Conservation (phyloP, 768 basidiomycete genomes). For the Hydnomerulius pinastri region DNA sequence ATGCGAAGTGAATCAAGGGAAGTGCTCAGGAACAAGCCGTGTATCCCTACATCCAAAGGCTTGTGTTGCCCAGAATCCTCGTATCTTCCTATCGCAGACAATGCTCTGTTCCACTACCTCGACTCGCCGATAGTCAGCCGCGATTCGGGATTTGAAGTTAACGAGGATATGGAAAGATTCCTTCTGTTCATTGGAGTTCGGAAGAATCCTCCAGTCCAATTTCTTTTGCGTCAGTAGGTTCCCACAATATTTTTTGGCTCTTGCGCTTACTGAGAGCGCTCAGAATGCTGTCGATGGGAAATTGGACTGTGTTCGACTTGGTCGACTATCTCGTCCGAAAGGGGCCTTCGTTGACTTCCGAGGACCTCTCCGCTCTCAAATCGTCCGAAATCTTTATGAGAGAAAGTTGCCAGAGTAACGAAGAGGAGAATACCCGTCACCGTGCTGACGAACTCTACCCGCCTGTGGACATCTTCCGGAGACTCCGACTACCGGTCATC, state of each 20-base stretch:
- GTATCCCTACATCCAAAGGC: conserved; percentile 54
- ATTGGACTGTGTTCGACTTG: conserved; percentile 7
- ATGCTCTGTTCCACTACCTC: conserved; percentile 70
- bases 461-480: conserved; percentile 65
- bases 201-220: neutral
- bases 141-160: neutral
- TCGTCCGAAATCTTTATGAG: conserved; percentile 46
- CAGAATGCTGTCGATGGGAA: conserved; percentile 6
- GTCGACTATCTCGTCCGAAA: conserved; percentile 6
- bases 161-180: neutral
- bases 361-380: neutral
- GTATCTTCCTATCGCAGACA: conserved; percentile 79
- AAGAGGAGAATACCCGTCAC: conserved; percentile 43
- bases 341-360: neutral
- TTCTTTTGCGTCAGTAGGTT: neutral
- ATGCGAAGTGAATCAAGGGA: conserved; percentile 40
- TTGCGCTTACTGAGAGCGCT: neutral
- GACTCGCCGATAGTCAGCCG: neutral
- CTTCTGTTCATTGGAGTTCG: neutral
- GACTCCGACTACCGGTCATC: conserved; percentile 73
- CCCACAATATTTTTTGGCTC: neutral
- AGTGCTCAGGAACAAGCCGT: conserved; percentile 41
- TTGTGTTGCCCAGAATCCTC: conserved; percentile 66
- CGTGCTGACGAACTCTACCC: conserved; percentile 80
- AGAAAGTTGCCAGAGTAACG: conserved; percentile 37